Conservation (phyloP, 1,284 basidiomycete genomes). For the Spongispora temasekensis region DNA sequence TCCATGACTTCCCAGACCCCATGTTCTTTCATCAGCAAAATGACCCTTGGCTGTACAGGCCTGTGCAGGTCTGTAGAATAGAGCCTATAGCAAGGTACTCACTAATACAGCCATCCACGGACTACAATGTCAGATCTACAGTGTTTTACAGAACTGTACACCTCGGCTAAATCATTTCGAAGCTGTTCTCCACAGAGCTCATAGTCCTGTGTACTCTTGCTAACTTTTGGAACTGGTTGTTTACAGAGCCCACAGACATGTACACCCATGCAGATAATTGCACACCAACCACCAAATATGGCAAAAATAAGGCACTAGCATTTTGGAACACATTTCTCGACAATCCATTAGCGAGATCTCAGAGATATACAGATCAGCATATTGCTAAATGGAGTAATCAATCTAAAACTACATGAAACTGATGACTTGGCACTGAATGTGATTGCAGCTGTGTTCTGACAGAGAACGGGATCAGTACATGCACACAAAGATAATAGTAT, state of each 20-base stretch:
- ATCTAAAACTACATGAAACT: not conserved
- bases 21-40: slow-evolving; percentile 1
- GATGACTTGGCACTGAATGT: not conserved
- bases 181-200: not conserved
- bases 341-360: no score
- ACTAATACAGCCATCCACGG: not conserved
- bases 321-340: not conserved
- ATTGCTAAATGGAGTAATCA: not conserved
- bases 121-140: no score
- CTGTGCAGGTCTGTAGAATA: not conserved
- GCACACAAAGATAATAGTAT: not conserved
- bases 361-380: no score
- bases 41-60: not conserved
- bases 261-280: not conserved
- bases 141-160: not conserved
- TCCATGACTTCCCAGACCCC: slow-evolving; percentile 28
- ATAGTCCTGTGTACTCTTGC: not conserved
- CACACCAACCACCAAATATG: not conserved
- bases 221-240: not conserved
- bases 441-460: not conserved
- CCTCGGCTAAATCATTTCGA: not conserved
- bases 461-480: not conserved
- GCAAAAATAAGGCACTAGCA: no score
- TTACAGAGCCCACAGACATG: not conserved
- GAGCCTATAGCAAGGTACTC: not conserved